Evolutionary conservation across 176 grass and related monocot genomes (phyloP).

Genomic region (Musa schizocarpa): DNA sequence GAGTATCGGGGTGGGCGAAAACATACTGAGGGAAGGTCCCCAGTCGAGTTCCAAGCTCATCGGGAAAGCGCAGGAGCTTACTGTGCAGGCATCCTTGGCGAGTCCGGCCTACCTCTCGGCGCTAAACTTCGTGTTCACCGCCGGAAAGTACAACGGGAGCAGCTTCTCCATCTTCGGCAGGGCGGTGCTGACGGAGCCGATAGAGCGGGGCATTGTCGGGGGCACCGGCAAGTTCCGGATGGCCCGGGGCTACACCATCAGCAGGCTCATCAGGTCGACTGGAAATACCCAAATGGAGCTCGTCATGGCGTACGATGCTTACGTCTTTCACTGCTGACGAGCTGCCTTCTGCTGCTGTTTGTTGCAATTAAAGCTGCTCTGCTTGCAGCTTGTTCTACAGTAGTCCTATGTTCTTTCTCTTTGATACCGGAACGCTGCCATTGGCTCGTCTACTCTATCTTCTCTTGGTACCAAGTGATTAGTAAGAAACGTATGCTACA

Average conservation of each 20-base stretch:
- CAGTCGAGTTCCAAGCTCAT: too few species aligned
- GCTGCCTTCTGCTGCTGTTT: too few species aligned
- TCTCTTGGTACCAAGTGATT: too few species aligned
- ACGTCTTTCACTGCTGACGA: neutral
- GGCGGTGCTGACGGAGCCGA: constrained; percentile 17
- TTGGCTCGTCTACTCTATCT: too few species aligned
- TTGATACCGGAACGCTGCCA: too few species aligned
- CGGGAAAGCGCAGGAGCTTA: neutral
- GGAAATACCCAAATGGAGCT: neutral
- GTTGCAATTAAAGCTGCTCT: too few species aligned
- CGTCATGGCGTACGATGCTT: neutral
- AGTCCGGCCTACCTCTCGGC: constrained; percentile 17
- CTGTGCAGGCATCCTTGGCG: constrained; percentile 11
- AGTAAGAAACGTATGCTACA: too few species aligned
- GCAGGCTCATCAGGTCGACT: neutral
- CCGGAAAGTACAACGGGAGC: constrained; percentile 29
- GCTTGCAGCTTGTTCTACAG: too few species aligned
- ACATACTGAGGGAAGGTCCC: too few species aligned
- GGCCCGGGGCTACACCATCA: constrained; percentile 2
- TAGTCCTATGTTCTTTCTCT: too few species aligned
- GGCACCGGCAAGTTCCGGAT: constrained; percentile 33
- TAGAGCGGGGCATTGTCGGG: constrained; percentile 31
- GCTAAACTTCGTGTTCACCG: constrained; percentile 22
- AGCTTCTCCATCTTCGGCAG: constrained; percentile 20
- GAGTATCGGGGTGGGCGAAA: too few species aligned